phyloP scores from a whole-genome alignment of 805 yeast species.

The Pichia manshurica region DNA sequence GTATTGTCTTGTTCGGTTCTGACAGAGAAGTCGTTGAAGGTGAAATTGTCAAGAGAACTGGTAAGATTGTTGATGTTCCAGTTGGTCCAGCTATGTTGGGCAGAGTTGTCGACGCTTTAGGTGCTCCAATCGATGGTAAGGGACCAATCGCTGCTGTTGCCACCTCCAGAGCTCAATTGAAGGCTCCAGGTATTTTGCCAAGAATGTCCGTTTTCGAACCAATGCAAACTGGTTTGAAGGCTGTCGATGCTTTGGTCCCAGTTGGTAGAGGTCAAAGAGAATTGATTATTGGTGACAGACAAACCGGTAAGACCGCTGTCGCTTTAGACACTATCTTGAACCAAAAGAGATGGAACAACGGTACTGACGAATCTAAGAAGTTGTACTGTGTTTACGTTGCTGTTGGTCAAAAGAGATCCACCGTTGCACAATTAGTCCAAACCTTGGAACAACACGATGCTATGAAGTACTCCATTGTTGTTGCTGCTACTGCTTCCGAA shows the following conservation, averaged over 20 bases:
- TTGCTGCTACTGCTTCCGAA: constrained; percentile 99
- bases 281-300: constrained; percentile 99
- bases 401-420: constrained; percentile 99
- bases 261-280: constrained; percentile 99
- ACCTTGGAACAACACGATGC: constrained; percentile 98
- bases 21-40: constrained; percentile 98
- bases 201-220: constrained; percentile 98
- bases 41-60: constrained; percentile 99
- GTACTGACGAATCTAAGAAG: constrained; percentile 93
- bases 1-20: constrained; percentile 99
- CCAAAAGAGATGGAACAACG: constrained; percentile 98
- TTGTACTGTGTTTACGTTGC: constrained; percentile 99
- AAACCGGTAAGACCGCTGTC: constrained; percentile 99
- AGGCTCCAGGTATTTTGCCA: constrained; percentile 99
- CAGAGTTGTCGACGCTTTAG: constrained; percentile 98
- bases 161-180: constrained; percentile 92
- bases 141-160: constrained; percentile 90
- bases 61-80: constrained; percentile 98
- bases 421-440: constrained; percentile 99
- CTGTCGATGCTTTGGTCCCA: constrained; percentile 98
- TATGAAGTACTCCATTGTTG: constrained; percentile 93
- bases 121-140: constrained; percentile 99
- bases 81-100: constrained; percentile 98
- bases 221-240: constrained; percentile 99
- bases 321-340: constrained; percentile 97